Evolutionary conservation across 306 rosid species (phyloP).

Genomic region (Oxytropis ochrocephala): DNA sequence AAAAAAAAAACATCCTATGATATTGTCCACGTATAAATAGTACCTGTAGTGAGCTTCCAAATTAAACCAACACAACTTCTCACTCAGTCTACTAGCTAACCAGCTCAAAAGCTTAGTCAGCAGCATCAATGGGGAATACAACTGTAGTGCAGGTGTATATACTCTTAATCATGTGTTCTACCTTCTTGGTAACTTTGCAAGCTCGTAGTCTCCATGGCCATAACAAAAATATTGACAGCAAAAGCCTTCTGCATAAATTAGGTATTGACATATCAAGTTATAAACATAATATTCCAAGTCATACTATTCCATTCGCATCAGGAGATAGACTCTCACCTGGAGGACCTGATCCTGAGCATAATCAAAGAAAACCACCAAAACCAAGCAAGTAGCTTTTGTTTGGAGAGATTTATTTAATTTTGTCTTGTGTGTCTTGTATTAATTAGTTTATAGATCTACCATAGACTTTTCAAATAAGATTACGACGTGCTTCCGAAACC

Average conservation of each 20-base stretch:
- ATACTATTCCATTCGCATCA: not conserved
- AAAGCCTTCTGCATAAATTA: conserved; percentile 27
- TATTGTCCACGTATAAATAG: conserved; percentile 21
- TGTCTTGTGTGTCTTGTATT: not conserved
- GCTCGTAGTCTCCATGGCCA: conserved; percentile 33
- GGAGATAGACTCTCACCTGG: conserved; percentile 42
- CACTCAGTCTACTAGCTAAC: not conserved
- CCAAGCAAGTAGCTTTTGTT: not conserved
- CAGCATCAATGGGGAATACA: conserved; percentile 26
- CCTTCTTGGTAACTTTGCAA: conserved; percentile 14
- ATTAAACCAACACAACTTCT: not conserved
- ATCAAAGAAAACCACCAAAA: conserved; percentile 10
- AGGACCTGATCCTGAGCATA: conserved; percentile 52
- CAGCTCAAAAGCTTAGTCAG: not conserved
- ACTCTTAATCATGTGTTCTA: conserved; percentile 18
- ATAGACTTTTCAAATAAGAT: not conserved
- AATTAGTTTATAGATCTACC: not conserved
- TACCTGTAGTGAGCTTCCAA: not conserved
- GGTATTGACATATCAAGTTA: conserved; percentile 23
- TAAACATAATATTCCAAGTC: not conserved
- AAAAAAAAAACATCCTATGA: not conserved
- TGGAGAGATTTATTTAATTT: not conserved
- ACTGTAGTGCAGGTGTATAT: not conserved
- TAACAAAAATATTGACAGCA: conserved; percentile 20
- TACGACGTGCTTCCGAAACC: not conserved